Evolutionary conservation across 208 protist genomes (phyloP), one percentile per base, ranked within the genome.

Genomic region (Angomonas ambiguus): DNA sequence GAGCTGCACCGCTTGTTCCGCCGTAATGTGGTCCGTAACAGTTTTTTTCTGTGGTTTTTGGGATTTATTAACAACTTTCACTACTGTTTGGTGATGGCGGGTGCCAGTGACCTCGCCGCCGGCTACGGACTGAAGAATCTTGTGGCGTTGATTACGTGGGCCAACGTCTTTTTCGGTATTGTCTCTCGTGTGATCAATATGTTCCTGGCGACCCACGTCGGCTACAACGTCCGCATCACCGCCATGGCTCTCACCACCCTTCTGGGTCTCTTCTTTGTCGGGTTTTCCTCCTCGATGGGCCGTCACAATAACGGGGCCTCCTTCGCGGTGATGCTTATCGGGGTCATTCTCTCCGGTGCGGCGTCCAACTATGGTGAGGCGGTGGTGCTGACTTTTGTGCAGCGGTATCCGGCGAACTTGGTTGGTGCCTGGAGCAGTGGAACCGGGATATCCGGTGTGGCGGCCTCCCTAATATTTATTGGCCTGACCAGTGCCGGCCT

Each of bases 61-160:
- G 91, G 91, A 32, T 73, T 92, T 49, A 94, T 96, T 63, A 96
- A 96, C 67, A 96, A 95, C 73, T 93, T 96, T 51, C 84, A 93
- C 74, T 95, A 94, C 72, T 82, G 72, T 62, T 59, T 96, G 33
- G 77, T 97, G 22, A 84, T 93, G 51, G 76, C 88, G 18, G 89
- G 78, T 28, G 77, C 85, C 20, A 65, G 66, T 33, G 59, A 27
- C 18, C 67, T 96, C 2, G 82, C 87, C 18, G 30, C 59, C 11
- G 62, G 62, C 25, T 93, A 86, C 71, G 74, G 72, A 27, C 74
- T 93, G 70, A 88, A 88, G 69, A 61, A 68, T 16, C 78, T 82
- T 28, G 77, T 92, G 24, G 80, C 80, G 24, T 74, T 93, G 34
- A 83, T 96, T 33, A 80, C 84, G 2, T 92, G 63, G 55, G 69